A percentile compares a stretch with the other conserved stretches of the same genome.
phyloP scores from a whole-genome alignment of 2,329 filamentous ascomycete species.

The Ophiostoma sp. region DNA sequence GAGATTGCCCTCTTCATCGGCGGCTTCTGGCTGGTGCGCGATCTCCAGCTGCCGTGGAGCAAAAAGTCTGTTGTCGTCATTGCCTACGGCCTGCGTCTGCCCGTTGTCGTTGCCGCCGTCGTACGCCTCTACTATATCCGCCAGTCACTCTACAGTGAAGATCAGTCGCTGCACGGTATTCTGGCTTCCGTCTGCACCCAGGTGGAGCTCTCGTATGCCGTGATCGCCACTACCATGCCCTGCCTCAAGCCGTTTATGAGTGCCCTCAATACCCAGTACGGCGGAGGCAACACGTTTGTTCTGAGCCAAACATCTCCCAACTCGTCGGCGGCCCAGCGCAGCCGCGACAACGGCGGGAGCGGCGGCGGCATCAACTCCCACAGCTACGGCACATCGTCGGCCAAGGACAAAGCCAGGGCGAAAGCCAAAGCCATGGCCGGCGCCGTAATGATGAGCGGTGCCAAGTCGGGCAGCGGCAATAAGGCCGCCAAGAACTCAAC shows the following conservation, averaged over 20 bases:
- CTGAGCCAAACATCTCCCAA: constrained; percentile 21
- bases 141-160: constrained; percentile 31
- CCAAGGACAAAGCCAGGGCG: not conserved
- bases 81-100: constrained; percentile 40
- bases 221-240: constrained; percentile 40
- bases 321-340: constrained; percentile 17
- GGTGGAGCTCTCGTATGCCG: constrained; percentile 38
- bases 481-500: not conserved
- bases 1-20: constrained; percentile 38
- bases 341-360: constrained; percentile 15
- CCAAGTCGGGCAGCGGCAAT: not conserved
- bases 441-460: constrained; percentile 19
- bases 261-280: constrained; percentile 34
- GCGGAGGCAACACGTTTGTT: constrained; percentile 27
- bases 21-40: constrained; percentile 36
- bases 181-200: constrained; percentile 37
- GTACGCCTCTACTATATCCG: constrained; percentile 38
- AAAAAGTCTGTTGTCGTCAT: constrained; percentile 39
- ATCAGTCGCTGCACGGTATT: constrained; percentile 37
- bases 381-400: not conserved
- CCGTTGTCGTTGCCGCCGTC: constrained; percentile 37
- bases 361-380: constrained; percentile 11
- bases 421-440: constrained; percentile 20
- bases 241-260: constrained; percentile 43
- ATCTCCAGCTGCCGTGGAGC: constrained; percentile 36